These are phyloP conservation scores for Xylaria flabelliformis DNA, from an alignment of 495 filamentous ascomycete species.

Conservation along the genomic window DNA sequence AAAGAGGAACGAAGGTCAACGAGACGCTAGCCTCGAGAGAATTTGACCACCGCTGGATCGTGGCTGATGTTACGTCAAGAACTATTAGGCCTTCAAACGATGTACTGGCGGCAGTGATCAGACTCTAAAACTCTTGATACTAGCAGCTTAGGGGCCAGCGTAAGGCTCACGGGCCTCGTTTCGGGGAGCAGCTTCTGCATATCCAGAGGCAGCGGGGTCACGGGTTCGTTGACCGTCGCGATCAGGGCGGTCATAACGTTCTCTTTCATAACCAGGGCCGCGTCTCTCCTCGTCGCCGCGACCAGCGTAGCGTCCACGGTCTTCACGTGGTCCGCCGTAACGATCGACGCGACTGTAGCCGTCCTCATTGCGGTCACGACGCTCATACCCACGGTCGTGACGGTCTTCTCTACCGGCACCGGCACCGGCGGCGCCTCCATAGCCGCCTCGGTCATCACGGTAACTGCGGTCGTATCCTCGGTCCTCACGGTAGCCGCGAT, in stretches of 20 bases:
- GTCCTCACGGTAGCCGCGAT: slow-evolving; percentile 54
- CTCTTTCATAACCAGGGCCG: slow-evolving; percentile 60
- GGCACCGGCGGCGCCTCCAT: slow-evolving; percentile 30
- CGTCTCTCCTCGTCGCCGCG: slow-evolving; percentile 56
- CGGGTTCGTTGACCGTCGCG: slow-evolving; percentile 55
- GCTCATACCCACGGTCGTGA: slow-evolving; percentile 64
- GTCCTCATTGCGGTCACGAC: slow-evolving; percentile 53
- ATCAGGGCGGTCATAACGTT: slow-evolving; percentile 60
- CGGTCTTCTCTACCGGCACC: slow-evolving; percentile 36
- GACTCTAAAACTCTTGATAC: neutral
- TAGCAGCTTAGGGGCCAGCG: slow-evolving; percentile 41
- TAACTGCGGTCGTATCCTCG: slow-evolving; percentile 56
- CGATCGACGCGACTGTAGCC: slow-evolving; percentile 66
- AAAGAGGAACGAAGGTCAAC: slow-evolving; percentile 35
- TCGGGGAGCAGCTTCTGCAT: slow-evolving; percentile 66
- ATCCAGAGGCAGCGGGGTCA: slow-evolving; percentile 57
- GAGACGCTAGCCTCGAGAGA: slow-evolving; percentile 24
- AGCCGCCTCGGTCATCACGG: slow-evolving; percentile 63
- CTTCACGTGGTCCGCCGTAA: slow-evolving; percentile 52
- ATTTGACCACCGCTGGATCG: slow-evolving; percentile 24
- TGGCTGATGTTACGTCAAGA: slow-evolving; percentile 23
- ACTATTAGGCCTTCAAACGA: slow-evolving; percentile 30
- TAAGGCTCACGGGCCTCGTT: slow-evolving; percentile 68
- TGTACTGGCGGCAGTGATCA: slow-evolving; percentile 29
- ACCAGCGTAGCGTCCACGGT: slow-evolving; percentile 48